Percentiles rank a stretch among this genome's conserved stretches.
phyloP scores from a whole-genome alignment of 1,139 yeast genomes.

The Oligophagozyma castellii region DNA sequence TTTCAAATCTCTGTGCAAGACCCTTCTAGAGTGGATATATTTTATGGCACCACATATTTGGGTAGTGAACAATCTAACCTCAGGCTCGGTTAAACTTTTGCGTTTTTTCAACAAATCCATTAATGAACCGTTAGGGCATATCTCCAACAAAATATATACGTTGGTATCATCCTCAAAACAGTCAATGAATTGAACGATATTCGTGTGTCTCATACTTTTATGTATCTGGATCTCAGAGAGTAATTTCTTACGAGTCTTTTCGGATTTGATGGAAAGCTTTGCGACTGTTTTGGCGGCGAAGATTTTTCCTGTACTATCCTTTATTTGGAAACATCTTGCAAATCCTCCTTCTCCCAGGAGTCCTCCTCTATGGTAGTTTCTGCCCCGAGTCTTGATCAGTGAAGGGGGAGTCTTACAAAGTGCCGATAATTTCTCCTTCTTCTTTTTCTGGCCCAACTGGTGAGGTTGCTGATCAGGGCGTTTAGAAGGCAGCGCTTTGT shows the following conservation, averaged over 20 bases:
- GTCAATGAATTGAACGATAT: conserved; percentile 82
- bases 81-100: conserved; percentile 76
- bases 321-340: conserved; percentile 96
- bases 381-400: conserved; percentile 76
- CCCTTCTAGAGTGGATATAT: conserved; percentile 82
- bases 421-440: conserved; percentile 73
- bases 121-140: conserved; percentile 84
- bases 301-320: conserved; percentile 72
- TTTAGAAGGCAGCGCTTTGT: conserved; percentile 1
- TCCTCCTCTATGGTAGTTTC: conserved; percentile 81
- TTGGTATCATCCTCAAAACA: conserved; percentile 92
- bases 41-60: conserved; percentile 91
- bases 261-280: conserved; percentile 81
- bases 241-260: conserved; percentile 79
- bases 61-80: conserved; percentile 78
- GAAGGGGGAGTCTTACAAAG: conserved; percentile 91
- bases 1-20: conserved; percentile 91
- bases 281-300: conserved; percentile 98
- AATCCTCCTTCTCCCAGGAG: conserved; percentile 98
- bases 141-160: conserved; percentile 84
- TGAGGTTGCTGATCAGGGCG: conserved; percentile 6
- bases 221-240: conserved; percentile 93
- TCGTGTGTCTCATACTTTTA: conserved; percentile 76
- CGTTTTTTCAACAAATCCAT: conserved; percentile 85
- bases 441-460: conserved; percentile 33